Conservation (phyloP, 371 early-diverging fungal species). For the Lichtheimia ornata region DNA sequence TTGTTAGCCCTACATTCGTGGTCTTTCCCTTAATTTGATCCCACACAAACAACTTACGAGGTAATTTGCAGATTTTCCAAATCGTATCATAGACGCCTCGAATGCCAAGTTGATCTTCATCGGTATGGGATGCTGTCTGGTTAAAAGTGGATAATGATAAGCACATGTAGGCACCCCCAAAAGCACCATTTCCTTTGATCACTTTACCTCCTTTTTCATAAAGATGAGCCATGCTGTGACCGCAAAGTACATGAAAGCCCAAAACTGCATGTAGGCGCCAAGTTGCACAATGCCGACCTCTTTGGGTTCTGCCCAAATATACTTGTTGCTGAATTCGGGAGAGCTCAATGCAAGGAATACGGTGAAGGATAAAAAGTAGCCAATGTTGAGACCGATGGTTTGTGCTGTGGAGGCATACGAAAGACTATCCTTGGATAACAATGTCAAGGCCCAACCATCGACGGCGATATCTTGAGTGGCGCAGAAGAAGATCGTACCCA, state of each 20-base stretch:
- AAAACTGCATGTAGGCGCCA: slow-evolving; percentile 88
- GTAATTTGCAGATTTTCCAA: slow-evolving; percentile 70
- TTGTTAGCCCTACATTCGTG: not conserved
- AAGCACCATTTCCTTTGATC: not conserved
- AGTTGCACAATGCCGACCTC: slow-evolving; percentile 78
- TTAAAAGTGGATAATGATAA: not conserved
- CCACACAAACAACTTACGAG: slow-evolving; percentile 50
- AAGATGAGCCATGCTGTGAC: slow-evolving; percentile 84
- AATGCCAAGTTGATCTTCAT: slow-evolving; percentile 60
- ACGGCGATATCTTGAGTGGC: slow-evolving; percentile 99
- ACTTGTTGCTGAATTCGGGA: slow-evolving; percentile 93
- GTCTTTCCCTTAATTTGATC: not conserved
- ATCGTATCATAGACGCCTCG: slow-evolving; percentile 65
- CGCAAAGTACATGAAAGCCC: slow-evolving; percentile 86
- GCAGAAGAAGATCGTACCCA: slow-evolving; percentile 85
- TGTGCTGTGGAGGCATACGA: slow-evolving; percentile 93
- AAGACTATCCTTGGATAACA: slow-evolving; percentile 86
- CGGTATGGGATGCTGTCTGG: slow-evolving; percentile 16
- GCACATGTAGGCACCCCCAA: not conserved
- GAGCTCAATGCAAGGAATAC: slow-evolving; percentile 95
- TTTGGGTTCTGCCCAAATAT: slow-evolving; percentile 71
- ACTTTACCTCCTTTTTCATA: slow-evolving; percentile 70
- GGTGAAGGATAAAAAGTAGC: slow-evolving; percentile 95
- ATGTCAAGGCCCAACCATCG: slow-evolving; percentile 95
- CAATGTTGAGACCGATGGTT: slow-evolving; percentile 94